phyloP scores from a whole-genome alignment of 2,329 filamentous ascomycete species.

The Dothideomycetes sp. region DNA sequence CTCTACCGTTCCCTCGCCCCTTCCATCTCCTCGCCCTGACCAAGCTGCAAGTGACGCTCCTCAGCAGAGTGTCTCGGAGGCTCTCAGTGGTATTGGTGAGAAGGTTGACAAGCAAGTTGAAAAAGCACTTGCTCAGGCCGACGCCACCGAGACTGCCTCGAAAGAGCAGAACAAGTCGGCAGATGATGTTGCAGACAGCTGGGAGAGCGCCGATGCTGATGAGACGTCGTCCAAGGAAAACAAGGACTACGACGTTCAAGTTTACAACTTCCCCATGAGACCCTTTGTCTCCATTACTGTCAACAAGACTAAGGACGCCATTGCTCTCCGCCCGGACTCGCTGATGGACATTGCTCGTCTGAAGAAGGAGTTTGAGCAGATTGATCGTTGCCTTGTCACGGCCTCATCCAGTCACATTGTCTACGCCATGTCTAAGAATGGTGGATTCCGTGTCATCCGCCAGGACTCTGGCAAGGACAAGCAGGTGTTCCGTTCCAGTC shows the following conservation, averaged over 20 bases:
- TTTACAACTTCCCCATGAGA: conserved; percentile 94
- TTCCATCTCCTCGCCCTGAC: conserved; percentile 16
- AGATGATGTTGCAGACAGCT: conserved; percentile 64
- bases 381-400: conserved; percentile 85
- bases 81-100: conserved; percentile 56
- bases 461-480: conserved; percentile 89
- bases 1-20: conserved; percentile 16
- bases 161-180: conserved; percentile 43
- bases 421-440: conserved; percentile 88
- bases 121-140: conserved; percentile 51
- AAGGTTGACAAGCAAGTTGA: conserved; percentile 53
- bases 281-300: conserved; percentile 89
- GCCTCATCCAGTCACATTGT: conserved; percentile 87
- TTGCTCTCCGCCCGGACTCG: conserved; percentile 64
- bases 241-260: conserved; percentile 53
- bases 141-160: conserved; percentile 29
- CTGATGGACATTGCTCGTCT: conserved; percentile 88
- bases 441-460: conserved; percentile 83
- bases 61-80: conserved; percentile 53
- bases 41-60: conserved; percentile 10
- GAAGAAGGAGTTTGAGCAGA: conserved; percentile 96
- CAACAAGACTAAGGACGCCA: conserved; percentile 44
- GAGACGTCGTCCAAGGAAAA: conserved; percentile 60
- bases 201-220: conserved; percentile 76
- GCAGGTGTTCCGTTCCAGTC: conserved; percentile 82